phyloP scores from a whole-genome alignment of 2,329 filamentous ascomycete species.

The Capronia epimyces region DNA sequence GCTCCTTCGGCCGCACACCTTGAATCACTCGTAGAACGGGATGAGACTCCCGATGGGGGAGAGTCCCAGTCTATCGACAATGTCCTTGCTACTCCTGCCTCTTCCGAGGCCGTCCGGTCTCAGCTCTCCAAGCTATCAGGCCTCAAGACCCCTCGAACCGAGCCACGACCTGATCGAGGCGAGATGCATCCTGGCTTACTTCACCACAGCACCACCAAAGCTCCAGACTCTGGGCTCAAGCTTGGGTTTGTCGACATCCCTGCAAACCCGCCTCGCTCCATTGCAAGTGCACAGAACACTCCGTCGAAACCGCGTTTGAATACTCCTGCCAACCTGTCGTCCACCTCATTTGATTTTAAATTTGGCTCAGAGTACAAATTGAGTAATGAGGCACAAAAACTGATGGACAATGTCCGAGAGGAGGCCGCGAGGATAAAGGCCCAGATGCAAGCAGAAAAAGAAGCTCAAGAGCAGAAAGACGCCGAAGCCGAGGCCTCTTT shows the following conservation, averaged over 20 bases:
- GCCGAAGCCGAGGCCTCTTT: constrained; percentile 42
- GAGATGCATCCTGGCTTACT: constrained; percentile 91
- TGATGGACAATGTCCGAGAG: constrained; percentile 63
- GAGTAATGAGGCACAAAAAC: constrained; percentile 48
- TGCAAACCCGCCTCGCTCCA: constrained; percentile 18
- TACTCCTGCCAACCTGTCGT: constrained; percentile 31
- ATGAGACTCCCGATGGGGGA: constrained; percentile 39
- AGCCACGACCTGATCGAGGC: constrained; percentile 63
- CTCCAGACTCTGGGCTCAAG: constrained; percentile 72
- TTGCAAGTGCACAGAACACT: constrained; percentile 34
- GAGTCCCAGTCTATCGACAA: constrained; percentile 31
- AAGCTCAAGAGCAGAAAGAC: constrained; percentile 49
- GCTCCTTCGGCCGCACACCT: constrained; percentile 35
- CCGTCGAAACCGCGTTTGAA: constrained; percentile 33
- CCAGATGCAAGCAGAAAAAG: constrained; percentile 58
- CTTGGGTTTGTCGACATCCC: constrained; percentile 59
- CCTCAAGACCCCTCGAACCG: constrained; percentile 58
- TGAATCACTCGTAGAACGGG: constrained; percentile 44
- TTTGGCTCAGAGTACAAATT: constrained; percentile 42
- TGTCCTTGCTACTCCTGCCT: constrained; percentile 31
- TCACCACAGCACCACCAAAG: constrained; percentile 67
- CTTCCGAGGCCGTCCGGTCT: constrained; percentile 33
- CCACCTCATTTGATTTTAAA: constrained; percentile 43
- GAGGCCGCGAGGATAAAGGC: constrained; percentile 67
- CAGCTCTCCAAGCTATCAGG: constrained; percentile 33